A percentile compares a stretch with the other conserved stretches of the same genome.
Conservation (phyloP, 2,329 filamentous ascomycete species). For the Fusarium domesticum region DNA sequence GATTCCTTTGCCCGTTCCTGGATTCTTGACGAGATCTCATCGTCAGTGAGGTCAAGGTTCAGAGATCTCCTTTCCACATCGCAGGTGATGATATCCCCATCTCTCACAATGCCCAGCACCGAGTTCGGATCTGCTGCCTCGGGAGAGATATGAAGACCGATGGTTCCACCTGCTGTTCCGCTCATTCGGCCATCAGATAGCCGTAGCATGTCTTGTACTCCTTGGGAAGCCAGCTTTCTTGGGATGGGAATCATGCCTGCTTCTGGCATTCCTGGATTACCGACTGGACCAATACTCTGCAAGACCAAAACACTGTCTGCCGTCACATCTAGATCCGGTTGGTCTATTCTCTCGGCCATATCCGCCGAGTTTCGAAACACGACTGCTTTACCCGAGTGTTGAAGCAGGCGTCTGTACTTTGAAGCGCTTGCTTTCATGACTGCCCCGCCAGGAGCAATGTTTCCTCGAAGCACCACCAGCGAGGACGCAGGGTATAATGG, state of each 20-base stretch:
- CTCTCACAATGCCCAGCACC: slow-evolving; percentile 70
- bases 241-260: slow-evolving; percentile 64
- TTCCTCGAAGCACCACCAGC: slow-evolving; percentile 77
- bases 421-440: slow-evolving; percentile 86
- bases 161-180: slow-evolving; percentile 84
- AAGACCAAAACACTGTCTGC: slow-evolving; percentile 68
- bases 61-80: slow-evolving; percentile 66
- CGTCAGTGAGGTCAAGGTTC: slow-evolving; percentile 59
- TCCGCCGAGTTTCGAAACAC: slow-evolving; percentile 76
- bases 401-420: slow-evolving; percentile 64
- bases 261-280: slow-evolving; percentile 91
- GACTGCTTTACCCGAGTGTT: slow-evolving; percentile 49
- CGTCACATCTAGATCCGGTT: slow-evolving; percentile 59
- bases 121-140: slow-evolving; percentile 76
- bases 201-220: slow-evolving; percentile 75
- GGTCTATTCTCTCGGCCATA: slow-evolving; percentile 61
- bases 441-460: slow-evolving; percentile 77
- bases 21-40: slow-evolving; percentile 63
- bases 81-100: slow-evolving; percentile 77
- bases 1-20: slow-evolving; percentile 54
- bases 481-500: slow-evolving; percentile 74
- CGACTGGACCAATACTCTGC: slow-evolving; percentile 84
- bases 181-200: slow-evolving; percentile 86
- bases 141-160: slow-evolving; percentile 82
- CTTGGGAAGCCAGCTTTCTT: slow-evolving; percentile 72